These are phyloP conservation scores for Mycena floridula DNA, from an alignment of 768 basidiomycete genomes.

Conservation along the genomic window DNA sequence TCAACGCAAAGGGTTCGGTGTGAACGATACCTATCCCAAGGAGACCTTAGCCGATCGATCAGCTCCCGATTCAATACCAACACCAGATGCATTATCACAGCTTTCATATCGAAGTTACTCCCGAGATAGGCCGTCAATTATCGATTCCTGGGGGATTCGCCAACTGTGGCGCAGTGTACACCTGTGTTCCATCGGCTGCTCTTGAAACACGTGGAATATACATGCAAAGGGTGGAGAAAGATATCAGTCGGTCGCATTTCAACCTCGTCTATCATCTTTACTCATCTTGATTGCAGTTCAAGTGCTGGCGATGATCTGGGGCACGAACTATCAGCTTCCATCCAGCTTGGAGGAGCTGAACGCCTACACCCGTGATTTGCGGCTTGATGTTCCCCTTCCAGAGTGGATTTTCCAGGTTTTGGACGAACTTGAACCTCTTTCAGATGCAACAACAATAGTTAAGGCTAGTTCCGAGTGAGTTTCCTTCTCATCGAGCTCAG, in stretches of 20 bases:
- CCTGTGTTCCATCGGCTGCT: neutral
- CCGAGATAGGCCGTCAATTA: conserved; percentile 7
- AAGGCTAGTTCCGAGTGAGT: conserved; percentile 12
- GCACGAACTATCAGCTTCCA: neutral
- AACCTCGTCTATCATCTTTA: too few species aligned
- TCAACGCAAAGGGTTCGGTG: conserved; percentile 13
- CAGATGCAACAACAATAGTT: conserved; percentile 10
- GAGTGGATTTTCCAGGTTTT: conserved; percentile 20
- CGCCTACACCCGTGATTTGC: conserved; percentile 6
- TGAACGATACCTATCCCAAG: conserved; percentile 1
- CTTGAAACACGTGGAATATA: neutral
- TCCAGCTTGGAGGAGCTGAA: conserved; percentile 8
- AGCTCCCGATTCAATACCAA: conserved; percentile 15
- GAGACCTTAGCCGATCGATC: conserved; percentile 10
- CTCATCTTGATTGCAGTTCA: neutral
- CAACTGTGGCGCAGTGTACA: conserved; percentile 8
- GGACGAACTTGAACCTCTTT: conserved; percentile 20
- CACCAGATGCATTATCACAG: conserved; percentile 18
- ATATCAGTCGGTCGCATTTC: neutral
- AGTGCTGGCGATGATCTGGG: neutral
- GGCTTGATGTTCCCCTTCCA: conserved; percentile 14
- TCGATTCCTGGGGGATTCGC: conserved; percentile 13
- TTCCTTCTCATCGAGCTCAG: conserved; percentile 2
- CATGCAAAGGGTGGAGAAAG: too few species aligned
- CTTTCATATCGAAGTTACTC: conserved; percentile 10